These are phyloP conservation scores for Hypholoma fasciculare DNA, from an alignment of 768 basidiomycete species.

Conservation along the genomic window DNA sequence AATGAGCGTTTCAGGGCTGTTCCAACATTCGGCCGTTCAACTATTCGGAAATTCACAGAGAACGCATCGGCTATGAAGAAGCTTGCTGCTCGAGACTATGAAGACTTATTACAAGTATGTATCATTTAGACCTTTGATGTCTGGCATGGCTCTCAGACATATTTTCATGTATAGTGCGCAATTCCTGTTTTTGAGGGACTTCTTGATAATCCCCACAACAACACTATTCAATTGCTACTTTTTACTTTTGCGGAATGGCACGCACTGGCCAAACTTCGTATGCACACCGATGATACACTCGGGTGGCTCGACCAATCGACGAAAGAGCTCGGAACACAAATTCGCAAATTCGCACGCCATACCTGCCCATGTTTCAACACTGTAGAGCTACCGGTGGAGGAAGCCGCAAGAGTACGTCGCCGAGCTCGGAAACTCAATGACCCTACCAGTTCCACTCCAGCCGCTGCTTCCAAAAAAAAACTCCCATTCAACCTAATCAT, in stretches of 20 bases:
- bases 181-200: slow-evolving; percentile 37
- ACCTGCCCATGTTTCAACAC: not conserved
- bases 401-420: slow-evolving; percentile 3
- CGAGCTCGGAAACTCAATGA: not conserved
- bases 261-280: not conserved
- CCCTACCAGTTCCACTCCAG: not conserved
- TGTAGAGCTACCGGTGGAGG: slow-evolving; percentile 9
- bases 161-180: slow-evolving; percentile 17
- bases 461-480: not conserved
- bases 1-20: slow-evolving; percentile 17
- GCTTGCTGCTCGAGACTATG: not conserved
- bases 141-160: not conserved
- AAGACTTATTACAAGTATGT: slow-evolving; percentile 17
- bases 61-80: slow-evolving; percentile 21
- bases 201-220: slow-evolving; percentile 9
- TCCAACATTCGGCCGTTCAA: slow-evolving; percentile 18
- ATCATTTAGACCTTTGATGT: not conserved
- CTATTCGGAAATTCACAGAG: slow-evolving; percentile 27
- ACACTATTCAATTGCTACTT: not conserved
- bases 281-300: not conserved
- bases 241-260: slow-evolving; percentile 2
- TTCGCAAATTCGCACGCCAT: not conserved
- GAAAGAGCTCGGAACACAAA: not conserved
- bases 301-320: not conserved
- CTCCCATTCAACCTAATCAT: slow-evolving; percentile 24